Conservation (phyloP, 164 flowering plant genomes). For the Piper longum region DNA sequence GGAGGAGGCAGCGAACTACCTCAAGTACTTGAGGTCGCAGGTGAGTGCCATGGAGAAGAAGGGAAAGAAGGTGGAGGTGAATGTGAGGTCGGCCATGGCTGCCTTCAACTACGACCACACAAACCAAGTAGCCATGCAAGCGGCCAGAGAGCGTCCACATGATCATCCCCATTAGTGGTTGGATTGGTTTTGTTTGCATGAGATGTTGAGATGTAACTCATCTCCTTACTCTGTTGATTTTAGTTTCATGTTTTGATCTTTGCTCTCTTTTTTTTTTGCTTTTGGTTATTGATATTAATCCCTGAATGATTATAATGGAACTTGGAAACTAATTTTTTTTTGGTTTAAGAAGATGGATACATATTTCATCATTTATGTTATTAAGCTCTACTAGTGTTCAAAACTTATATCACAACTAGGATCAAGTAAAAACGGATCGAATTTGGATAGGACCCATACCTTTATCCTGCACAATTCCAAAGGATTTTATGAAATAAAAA, state of each 20-base stretch:
- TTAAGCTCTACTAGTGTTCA: background rate
- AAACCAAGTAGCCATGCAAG: slow-evolving; percentile 36
- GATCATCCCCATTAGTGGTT: no score
- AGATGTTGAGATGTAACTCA: no score
- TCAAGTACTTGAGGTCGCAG: slow-evolving; percentile 78
- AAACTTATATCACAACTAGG: slow-evolving; percentile 10
- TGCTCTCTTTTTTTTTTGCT: background rate
- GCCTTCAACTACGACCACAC: slow-evolving; percentile 27
- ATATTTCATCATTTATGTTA: no score
- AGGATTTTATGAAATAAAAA: no score
- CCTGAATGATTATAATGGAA: background rate
- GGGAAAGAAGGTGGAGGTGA: slow-evolving; percentile 31
- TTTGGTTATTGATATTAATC: background rate
- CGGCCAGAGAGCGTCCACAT: slow-evolving; percentile 18
- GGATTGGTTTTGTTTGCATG: no score
- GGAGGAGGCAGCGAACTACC: slow-evolving; percentile 95
- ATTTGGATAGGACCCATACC: no score
- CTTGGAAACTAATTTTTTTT: background rate
- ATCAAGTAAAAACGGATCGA: no score
- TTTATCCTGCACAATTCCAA: no score
- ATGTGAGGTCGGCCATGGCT: slow-evolving; percentile 18
- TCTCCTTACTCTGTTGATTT: slow-evolving; percentile 8
- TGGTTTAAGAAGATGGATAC: no score
- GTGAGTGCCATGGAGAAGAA: slow-evolving; percentile 52
- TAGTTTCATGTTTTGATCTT: slow-evolving; percentile 5